Base-by-base conservation (phyloP, 345 rosid species). In the Salix exigua region DNA sequence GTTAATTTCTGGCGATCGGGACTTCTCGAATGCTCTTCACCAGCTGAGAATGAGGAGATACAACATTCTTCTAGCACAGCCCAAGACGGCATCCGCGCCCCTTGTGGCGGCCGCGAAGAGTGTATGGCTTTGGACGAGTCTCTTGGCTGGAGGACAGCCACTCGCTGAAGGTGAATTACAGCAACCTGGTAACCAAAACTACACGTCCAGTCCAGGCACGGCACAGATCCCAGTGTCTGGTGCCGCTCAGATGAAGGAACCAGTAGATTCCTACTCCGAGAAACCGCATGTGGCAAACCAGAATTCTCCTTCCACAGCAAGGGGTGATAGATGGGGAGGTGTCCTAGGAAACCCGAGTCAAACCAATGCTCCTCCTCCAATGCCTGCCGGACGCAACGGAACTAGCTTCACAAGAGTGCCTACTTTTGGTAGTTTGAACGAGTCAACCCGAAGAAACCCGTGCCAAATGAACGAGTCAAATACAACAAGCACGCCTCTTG, bases 21-120 rank as follows among this genome's bases (percentile, higher is more conserved):
- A 94, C 80, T 94, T 92, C 80, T 91, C 98, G 1, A 89, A 90
- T 26, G 98, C 98, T 18, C 97, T 94, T 70, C 98, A 92, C 70
- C 97, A 91, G 73, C 76, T 92, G 87, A 86, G 98, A 5, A 83
- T 94, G 93, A 89, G 97, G 80, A 87, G 97, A 69, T 94, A 94
- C 79, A 94, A 94, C 72, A 91, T 94, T 77, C 92, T 94, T 11
- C 80, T 94, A 71, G 97, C 98, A 4, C 97, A 92, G 80, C 98
- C 98, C 17, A 82, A 72, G 3, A 83, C 78, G 73, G 97, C 95
- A 2, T 92, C 98, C 0, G 94, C 85, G 42, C 89, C 97, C 1
- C 88, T 94, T 1, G 48, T 92, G 74, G 91, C 94, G 35, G 98
- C 98, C 10, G 98, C 97, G 0, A 94, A 76, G 78, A 86, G 87